Base-by-base conservation (phyloP, 2,329 filamentous ascomycete species). In the Colletotrichum sansevieriae region DNA sequence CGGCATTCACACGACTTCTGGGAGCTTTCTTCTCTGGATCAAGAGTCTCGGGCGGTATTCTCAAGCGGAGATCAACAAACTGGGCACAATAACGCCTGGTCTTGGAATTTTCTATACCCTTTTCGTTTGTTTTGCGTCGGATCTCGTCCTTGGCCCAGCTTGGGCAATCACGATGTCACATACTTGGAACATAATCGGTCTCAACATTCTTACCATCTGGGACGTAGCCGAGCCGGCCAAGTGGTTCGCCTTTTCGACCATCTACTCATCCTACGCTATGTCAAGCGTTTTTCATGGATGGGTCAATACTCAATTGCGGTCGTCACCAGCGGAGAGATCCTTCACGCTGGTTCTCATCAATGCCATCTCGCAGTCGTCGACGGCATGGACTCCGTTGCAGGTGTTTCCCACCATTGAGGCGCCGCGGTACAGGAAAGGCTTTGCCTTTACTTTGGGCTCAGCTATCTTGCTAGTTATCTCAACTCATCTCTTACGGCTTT, bases 361-460 rank as follows among this genome's bases (percentile, higher is more conserved):
- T n/a, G 63, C 67, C 87, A 73, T 87, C 83, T 0, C 85, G 83
- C 0, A 88, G 85, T 84, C 3, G 77, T 87, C 41, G 83, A 87
- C 60, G 79, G 85, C 84, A 0, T 89, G 86, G 86, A 88, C 84
- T 2, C 83, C 82, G 3, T 72, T 88, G 3, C 73, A 89, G 7
- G 81, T 83, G 0, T 89, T 87, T 70, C 78, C 77, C 1, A 84
- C 82, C 0, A 78, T 81, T 2, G 82, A 85, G 63, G 78, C 77
- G 0, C 83, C 83, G 3, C 72, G 79, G 1, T 85, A 78, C 58
- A 75, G 77, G 0, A 84, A 83, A 63, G 83, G 83, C 1, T 84
- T 79, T 51, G 87, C 10, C 77, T 89, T 71, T 20, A 59, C 61
- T 0, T 57, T 71, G 1, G 65, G 29, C 10, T 71, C 56, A 10